phyloP scores from a whole-genome alignment of 192 early-diverging fungal genomes.

The Lobulomyces angularis region DNA sequence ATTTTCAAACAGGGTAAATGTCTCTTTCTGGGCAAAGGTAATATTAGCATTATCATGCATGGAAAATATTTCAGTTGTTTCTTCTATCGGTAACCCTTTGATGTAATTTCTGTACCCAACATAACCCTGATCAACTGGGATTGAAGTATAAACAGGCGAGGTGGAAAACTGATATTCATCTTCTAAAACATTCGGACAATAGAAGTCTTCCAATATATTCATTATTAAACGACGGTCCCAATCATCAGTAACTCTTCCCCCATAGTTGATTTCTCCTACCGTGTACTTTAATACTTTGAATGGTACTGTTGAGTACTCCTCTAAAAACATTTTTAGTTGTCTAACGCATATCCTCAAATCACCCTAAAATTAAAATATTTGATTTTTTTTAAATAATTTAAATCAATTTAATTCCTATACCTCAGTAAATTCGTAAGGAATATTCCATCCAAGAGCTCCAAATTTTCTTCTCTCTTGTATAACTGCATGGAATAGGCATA shows the following conservation, averaged over 20 bases:
- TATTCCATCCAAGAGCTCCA: constrained; percentile 46
- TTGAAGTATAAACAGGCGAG: constrained; percentile 25
- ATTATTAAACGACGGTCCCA: constrained; percentile 45
- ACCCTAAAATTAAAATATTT: constrained; percentile 14
- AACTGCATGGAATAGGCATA: constrained; percentile 48
- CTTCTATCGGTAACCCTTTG: constrained; percentile 38
- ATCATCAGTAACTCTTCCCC: constrained; percentile 47
- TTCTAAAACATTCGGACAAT: constrained; percentile 34
- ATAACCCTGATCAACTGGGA: constrained; percentile 29
- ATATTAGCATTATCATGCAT: constrained; percentile 56
- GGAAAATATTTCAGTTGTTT: constrained; percentile 42
- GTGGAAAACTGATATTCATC: constrained; percentile 37
- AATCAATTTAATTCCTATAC: constrained; percentile 6
- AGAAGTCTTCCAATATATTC: constrained; percentile 43
- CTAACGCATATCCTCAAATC: constrained; percentile 42
- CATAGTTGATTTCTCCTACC: constrained; percentile 51
- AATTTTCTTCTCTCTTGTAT: constrained; percentile 47
- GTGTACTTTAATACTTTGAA: constrained; percentile 48
- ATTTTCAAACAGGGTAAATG: constrained; percentile 38
- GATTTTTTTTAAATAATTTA: constrained; percentile 6
- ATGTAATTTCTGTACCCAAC: constrained; percentile 37
- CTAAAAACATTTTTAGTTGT: constrained; percentile 49
- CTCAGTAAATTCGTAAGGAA: constrained; percentile 46
- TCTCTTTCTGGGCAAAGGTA: constrained; percentile 49
- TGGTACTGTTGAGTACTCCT: constrained; percentile 43